A percentile compares a stretch with the other conserved stretches of the same genome.
Evolutionary conservation across 169 alveolate genomes (phyloP).

Genomic region (Plasmodium relictum): DNA sequence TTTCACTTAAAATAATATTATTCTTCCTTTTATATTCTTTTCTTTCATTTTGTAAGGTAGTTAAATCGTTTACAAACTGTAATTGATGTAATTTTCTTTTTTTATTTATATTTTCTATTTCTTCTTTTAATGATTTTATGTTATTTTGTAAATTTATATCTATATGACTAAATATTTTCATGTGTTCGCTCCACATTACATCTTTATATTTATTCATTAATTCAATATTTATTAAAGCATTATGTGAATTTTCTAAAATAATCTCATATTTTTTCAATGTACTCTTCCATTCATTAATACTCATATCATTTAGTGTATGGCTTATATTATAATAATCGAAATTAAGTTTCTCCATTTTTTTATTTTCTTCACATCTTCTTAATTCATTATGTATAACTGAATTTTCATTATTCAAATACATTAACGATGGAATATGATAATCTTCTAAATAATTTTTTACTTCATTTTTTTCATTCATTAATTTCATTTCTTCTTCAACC

Average conservation of each 20-base stretch:
- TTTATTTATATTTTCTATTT: conserved; percentile 56
- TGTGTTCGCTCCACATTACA: conserved; percentile 66
- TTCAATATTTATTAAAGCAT: conserved; percentile 58
- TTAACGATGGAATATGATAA: conserved; percentile 12
- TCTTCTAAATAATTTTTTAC: conserved; percentile 34
- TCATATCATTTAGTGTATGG: conserved; percentile 9
- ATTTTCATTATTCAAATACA: conserved; percentile 12
- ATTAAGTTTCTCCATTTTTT: conserved; percentile 24
- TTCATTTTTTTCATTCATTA: conserved; percentile 44
- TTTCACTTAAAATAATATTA: conserved; percentile 24
- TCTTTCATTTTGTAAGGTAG: conserved; percentile 48
- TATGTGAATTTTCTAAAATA: conserved; percentile 55
- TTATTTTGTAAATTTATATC: conserved; percentile 47
- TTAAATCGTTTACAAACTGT: conserved; percentile 37
- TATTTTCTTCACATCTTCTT: conserved; percentile 35
- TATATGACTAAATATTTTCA: conserved; percentile 31
- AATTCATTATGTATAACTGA: conserved; percentile 46
- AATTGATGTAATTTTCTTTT: conserved; percentile 53
- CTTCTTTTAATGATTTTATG: conserved; percentile 35
- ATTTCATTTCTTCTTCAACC: conserved; percentile 65
- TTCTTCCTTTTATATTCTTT: conserved; percentile 35
- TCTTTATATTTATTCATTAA: conserved; percentile 55
- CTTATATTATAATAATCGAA: conserved; percentile 25
- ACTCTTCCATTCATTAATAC: conserved; percentile 12
- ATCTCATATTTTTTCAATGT: conserved; percentile 32